Base-by-base conservation (phyloP, 192 early-diverging fungal species). In the Gamsiella multidivaricata region DNA sequence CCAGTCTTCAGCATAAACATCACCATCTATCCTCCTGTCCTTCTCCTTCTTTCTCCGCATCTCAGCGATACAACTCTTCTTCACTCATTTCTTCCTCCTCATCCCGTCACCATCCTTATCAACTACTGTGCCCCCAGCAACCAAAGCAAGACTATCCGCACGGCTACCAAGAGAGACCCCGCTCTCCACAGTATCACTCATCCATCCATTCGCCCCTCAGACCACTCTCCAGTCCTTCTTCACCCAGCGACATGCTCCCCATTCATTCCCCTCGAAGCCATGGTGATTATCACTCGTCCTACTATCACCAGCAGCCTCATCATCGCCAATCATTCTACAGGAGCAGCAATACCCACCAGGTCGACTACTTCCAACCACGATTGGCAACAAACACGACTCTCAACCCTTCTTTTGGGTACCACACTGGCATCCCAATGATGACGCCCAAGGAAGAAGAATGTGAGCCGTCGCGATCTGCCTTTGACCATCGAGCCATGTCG, bases 21-120 rank as follows among this genome's bases (percentile, higher is more conserved):
- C 55, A 17, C 29, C 28, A 45, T 37, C 32, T 18, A 17, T 51
- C 7, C 41, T 59, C 66, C 15, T 58, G 28, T 28, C 54, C 70
- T 42, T 63, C 69, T 63, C 37, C 18, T 22, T 53, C 36, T 39
- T 50, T 29, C 36, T 31, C 69, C 26, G 37, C 49, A 14, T 20
- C 41, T 12, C 29, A 25, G 14, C 25, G 28, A 45, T 46, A 34
- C 33, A 39, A n/a, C 14, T 33, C 46, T 11, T 33, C 34, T 14
- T 65, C 39, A n/a, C n/a, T n/a, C n/a, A n/a, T n/a, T 22, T 36
- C 37, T 56, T 42, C 62, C 45, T 32, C 46, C 25, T 59, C 56
- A 17, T 22, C 37, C 26, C 50, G 69, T 41, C 63, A 74, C 32
- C 71, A 54, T 42, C 71, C 71, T 12, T 60, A 74, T 20, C 50